Conservation (phyloP, 495 filamentous ascomycete species). For the Lasiosphaeriaceae sp. region DNA sequence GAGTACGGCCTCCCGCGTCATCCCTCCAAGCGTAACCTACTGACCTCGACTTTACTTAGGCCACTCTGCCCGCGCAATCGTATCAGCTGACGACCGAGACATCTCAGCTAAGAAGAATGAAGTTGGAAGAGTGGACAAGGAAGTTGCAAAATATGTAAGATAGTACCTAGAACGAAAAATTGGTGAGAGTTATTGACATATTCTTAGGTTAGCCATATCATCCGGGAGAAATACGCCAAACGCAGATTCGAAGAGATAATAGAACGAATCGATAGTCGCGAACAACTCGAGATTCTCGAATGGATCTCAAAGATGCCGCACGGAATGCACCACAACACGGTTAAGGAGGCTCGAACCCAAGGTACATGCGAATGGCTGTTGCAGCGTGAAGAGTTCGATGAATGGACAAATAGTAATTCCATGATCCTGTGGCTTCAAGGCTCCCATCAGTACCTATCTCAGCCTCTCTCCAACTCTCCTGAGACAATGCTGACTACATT, state of each 20-base stretch:
- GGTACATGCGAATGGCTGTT: conserved; percentile 22
- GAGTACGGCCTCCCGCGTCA: not conserved
- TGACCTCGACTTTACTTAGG: not conserved
- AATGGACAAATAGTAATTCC: conserved; percentile 12
- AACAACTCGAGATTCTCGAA: conserved; percentile 17
- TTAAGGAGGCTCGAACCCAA: conserved; percentile 9
- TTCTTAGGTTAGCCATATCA: not conserved
- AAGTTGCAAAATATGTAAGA: not conserved
- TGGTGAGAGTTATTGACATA: not conserved
- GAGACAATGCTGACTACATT: not conserved
- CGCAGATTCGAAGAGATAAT: not conserved
- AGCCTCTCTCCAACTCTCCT: not conserved
- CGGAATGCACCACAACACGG: conserved; percentile 11
- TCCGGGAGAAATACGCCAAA: not conserved
- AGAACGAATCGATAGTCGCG: conserved; percentile 1
- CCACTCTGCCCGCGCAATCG: not conserved
- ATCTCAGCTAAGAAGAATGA: not conserved
- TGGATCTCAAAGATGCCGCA: conserved; percentile 22
- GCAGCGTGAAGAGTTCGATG: conserved; percentile 3
- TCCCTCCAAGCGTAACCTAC: not conserved
- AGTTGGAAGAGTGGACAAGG: not conserved
- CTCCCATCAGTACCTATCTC: conserved; percentile 6
- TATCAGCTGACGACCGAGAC: not conserved
- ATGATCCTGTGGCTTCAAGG: conserved; percentile 18
- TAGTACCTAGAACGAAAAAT: not conserved